Conservation (phyloP, 176 grass and related monocot genomes). For the Ensete glaucum region DNA sequence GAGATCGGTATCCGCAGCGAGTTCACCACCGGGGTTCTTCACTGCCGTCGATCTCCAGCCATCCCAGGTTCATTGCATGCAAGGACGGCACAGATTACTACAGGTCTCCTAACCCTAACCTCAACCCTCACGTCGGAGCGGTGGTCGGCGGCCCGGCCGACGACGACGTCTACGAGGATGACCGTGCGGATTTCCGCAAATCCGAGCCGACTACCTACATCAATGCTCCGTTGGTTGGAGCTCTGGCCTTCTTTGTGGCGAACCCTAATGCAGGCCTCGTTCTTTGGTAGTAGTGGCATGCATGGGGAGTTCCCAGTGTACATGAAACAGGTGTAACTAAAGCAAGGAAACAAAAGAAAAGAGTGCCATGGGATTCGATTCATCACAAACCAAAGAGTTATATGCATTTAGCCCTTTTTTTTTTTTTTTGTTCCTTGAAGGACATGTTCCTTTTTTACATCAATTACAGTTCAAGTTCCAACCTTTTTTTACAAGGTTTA, state of each 20-base stretch:
- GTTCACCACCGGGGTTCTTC: conserved; percentile 84
- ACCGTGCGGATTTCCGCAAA: conserved; percentile 73
- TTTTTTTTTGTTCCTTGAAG: no score
- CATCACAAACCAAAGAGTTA: no score
- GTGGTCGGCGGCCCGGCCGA: conserved; percentile 68
- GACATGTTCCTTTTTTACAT: no score
- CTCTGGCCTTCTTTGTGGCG: conserved; percentile 56
- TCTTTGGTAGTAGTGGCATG: no score
- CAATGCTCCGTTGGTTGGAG: conserved; percentile 81
- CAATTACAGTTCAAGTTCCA: no score
- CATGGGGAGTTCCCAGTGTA: no score
- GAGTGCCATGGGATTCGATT: no score
- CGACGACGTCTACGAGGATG: conserved; percentile 65
- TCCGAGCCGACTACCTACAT: conserved; percentile 89
- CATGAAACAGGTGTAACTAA: no score
- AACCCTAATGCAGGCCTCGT: conserved; percentile 16
- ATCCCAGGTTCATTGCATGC: conserved; percentile 50
- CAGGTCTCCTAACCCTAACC: conserved; percentile 39
- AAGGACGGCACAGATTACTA: conserved; percentile 71
- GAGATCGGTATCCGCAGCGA: conserved; percentile 47
- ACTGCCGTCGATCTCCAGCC: conserved; percentile 46
- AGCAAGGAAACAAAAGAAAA: no score
- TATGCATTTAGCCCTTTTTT: no score
- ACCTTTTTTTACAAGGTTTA: no score
- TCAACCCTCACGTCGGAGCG: conserved; percentile 55